phyloP scores from a whole-genome alignment of 2,329 filamentous ascomycete genomes.

The Penicillium sp. region DNA sequence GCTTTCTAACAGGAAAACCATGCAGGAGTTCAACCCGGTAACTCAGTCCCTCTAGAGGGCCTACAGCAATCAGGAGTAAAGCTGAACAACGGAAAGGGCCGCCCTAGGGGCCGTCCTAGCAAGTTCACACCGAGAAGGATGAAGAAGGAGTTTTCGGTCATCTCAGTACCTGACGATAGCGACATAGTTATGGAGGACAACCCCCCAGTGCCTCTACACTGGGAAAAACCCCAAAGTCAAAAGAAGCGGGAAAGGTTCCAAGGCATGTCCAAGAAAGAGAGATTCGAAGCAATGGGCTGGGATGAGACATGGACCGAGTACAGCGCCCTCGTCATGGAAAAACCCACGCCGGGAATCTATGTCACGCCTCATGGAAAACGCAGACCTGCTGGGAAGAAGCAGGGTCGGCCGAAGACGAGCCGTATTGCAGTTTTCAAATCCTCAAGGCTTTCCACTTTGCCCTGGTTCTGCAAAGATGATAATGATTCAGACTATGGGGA shows the following conservation, averaged over 20 bases:
- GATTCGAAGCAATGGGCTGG: constrained; percentile 39
- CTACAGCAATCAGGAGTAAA: constrained; percentile 1
- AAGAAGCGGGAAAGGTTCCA: not conserved
- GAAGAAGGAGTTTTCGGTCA: not conserved
- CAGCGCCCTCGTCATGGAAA: constrained; percentile 37
- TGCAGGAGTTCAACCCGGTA: not conserved
- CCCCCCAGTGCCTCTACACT: not conserved
- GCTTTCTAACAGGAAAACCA: not conserved
- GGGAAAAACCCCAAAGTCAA: not conserved
- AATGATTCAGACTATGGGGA: constrained; percentile 9
- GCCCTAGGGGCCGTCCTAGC: not conserved
- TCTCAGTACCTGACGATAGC: not conserved
- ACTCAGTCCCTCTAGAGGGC: not conserved
- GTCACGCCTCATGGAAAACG: constrained; percentile 41
- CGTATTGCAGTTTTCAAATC: constrained; percentile 44
- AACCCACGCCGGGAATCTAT: constrained; percentile 41
- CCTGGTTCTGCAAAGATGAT: constrained; percentile 34
- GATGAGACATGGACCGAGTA: constrained; percentile 46
- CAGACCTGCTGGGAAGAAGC: constrained; percentile 37
- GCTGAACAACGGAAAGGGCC: constrained; percentile 6
- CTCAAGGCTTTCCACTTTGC: constrained; percentile 30
- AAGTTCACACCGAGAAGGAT: not conserved
- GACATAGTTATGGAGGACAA: not conserved
- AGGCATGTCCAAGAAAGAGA: constrained; percentile 29
- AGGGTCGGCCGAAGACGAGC: constrained; percentile 40